phyloP scores from a whole-genome alignment of 495 filamentous ascomycete genomes.

The Aspergillus kassunensis region DNA sequence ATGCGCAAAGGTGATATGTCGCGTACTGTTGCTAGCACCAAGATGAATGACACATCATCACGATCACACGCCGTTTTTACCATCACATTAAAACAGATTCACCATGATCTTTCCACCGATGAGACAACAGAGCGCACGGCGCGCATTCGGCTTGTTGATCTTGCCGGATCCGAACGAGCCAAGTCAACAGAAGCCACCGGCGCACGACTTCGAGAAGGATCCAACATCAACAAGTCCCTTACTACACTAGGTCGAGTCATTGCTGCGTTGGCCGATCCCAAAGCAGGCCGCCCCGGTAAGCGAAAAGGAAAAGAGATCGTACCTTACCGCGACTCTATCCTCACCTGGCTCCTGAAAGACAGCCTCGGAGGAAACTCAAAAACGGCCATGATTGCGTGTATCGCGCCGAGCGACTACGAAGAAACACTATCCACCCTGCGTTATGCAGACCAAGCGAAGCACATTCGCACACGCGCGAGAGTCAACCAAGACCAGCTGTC shows the following conservation, averaged over 20 bases:
- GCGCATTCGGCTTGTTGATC: conserved; percentile 91
- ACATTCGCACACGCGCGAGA: conserved; percentile 92
- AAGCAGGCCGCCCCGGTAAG: conserved; percentile 47
- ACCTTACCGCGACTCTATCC: conserved; percentile 91
- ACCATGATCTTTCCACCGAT: conserved; percentile 89
- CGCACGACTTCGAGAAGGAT: conserved; percentile 83
- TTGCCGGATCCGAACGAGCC: conserved; percentile 91
- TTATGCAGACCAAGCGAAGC: conserved; percentile 97
- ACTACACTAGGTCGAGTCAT: conserved; percentile 95
- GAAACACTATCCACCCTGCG: conserved; percentile 94
- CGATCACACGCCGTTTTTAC: conserved; percentile 97
- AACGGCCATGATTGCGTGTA: conserved; percentile 98
- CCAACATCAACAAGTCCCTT: conserved; percentile 97
- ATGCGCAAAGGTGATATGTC: conserved; percentile 88
- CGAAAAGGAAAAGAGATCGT: conserved; percentile 67
- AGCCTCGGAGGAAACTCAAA: conserved; percentile 93
- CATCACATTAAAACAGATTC: conserved; percentile 94
- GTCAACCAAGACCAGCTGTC: conserved; percentile 91
- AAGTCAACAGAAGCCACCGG: conserved; percentile 96
- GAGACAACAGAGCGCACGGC: conserved; percentile 92
- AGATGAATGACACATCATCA: conserved; percentile 98
- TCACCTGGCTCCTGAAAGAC: conserved; percentile 98
- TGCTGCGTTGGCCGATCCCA: conserved; percentile 88
- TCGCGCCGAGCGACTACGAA: conserved; percentile 92
- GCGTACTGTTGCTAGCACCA: conserved; percentile 91